These are phyloP conservation scores for Linderniella brevidens DNA, from an alignment of 257 asterid species.

Conservation along the genomic window DNA sequence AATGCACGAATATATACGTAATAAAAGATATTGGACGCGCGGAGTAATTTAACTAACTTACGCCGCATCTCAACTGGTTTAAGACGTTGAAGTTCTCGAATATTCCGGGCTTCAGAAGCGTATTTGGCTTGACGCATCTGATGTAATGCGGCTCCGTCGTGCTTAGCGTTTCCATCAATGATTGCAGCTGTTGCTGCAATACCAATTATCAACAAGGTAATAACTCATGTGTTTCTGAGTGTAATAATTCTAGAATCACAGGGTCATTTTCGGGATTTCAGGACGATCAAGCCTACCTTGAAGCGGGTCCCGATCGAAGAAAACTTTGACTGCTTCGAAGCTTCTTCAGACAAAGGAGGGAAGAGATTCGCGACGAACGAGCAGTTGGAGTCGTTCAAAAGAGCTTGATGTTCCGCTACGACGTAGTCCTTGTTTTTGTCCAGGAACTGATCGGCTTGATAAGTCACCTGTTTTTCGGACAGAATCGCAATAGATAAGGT, in stretches of 20 bases:
- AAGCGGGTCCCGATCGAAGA: slow-evolving; percentile 93
- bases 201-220: slow-evolving; percentile 4
- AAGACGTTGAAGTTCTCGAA: slow-evolving; percentile 81
- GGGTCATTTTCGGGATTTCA: slow-evolving; percentile 3
- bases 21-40: slow-evolving; percentile 1
- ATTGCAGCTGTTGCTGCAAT: slow-evolving; percentile 84
- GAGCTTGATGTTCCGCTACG: slow-evolving; percentile 88
- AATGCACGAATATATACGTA: slow-evolving; percentile 3
- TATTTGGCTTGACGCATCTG: slow-evolving; percentile 92
- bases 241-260: slow-evolving; percentile 9
- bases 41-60: slow-evolving; percentile 19
- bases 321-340: slow-evolving; percentile 81
- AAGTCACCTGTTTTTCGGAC: slow-evolving; percentile 48
- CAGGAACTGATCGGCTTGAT: slow-evolving; percentile 83
- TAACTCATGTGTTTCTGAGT: not conserved
- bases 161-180: slow-evolving; percentile 80
- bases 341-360: slow-evolving; percentile 61
- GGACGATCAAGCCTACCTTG: slow-evolving; percentile 36
- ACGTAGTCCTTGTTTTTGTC: slow-evolving; percentile 96
- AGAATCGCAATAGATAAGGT: too few relatives aligned
- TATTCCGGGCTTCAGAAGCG: slow-evolving; percentile 82
- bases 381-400: slow-evolving; percentile 59
- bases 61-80: slow-evolving; percentile 90
- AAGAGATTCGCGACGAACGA: slow-evolving; percentile 60
- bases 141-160: slow-evolving; percentile 94